Conservation (phyloP, 768 basidiomycete species). For the Obba rivulosa region DNA sequence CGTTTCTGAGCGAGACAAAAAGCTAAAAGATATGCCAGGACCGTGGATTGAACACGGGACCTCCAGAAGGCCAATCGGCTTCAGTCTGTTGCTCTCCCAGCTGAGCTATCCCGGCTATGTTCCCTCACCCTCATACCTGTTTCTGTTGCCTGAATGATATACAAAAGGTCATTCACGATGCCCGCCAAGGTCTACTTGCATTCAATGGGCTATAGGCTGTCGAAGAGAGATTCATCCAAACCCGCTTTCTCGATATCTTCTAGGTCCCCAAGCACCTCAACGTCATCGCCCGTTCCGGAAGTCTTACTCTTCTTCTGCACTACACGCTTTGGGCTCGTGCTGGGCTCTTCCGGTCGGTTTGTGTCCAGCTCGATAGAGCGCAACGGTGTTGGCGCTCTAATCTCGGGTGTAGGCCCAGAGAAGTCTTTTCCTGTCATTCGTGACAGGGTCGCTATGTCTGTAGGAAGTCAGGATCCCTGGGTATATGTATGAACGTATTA, state of each 20-base stretch:
- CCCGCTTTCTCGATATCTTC: conserved; percentile 11
- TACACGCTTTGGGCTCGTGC: neutral
- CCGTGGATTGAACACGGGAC: conserved; percentile 76
- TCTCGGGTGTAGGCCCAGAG: conserved; percentile 73
- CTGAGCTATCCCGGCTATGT: conserved; percentile 28
- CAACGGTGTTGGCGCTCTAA: conserved; percentile 36
- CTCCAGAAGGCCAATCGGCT: conserved; percentile 44
- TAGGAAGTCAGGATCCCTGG: neutral
- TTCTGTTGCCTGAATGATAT: too few relatives aligned
- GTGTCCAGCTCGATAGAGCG: conserved; percentile 26
- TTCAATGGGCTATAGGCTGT: neutral
- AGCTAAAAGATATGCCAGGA: conserved; percentile 41
- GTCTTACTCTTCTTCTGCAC: conserved; percentile 7
- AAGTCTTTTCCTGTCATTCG: conserved; percentile 86
- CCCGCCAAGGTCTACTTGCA: neutral
- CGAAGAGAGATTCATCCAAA: neutral
- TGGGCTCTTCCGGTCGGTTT: neutral
- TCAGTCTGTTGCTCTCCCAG: conserved; percentile 32
- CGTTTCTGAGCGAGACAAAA: too few relatives aligned
- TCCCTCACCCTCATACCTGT: too few relatives aligned
- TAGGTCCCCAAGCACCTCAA: conserved; percentile 17
- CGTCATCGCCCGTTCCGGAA: conserved; percentile 8
- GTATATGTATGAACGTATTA: conserved; percentile 4
- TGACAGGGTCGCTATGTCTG: conserved; percentile 69
- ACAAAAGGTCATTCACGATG: neutral